phyloP scores from a whole-genome alignment of 2,329 filamentous ascomycete genomes.

The Fusarium sp. region DNA sequence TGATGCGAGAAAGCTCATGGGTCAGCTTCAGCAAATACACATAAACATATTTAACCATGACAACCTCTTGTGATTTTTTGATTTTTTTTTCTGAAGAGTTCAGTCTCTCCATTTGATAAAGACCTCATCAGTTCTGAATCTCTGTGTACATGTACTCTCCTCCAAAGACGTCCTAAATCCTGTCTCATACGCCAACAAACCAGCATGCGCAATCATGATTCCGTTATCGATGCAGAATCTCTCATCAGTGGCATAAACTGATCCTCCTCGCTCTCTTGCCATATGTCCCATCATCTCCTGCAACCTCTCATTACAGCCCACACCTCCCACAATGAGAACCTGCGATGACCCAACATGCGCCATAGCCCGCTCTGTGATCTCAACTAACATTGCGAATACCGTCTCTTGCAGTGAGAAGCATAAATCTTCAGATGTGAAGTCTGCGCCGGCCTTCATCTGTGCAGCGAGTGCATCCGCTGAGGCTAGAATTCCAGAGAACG shows the following conservation, averaged over 20 bases:
- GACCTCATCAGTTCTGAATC: slow-evolving; percentile 84
- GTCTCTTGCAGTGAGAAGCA: slow-evolving; percentile 97
- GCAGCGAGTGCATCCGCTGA: slow-evolving; percentile 81
- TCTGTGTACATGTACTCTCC: slow-evolving; percentile 85
- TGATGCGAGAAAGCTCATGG: background rate
- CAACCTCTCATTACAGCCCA: slow-evolving; percentile 91
- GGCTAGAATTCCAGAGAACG: slow-evolving; percentile 90
- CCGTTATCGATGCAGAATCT: slow-evolving; percentile 99
- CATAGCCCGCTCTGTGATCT: slow-evolving; percentile 98
- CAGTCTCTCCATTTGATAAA: slow-evolving; percentile 79
- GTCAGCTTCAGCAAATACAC: slow-evolving; percentile 1
- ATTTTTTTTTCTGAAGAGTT: background rate
- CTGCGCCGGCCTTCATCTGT: slow-evolving; percentile 63
- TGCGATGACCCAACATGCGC: slow-evolving; percentile 91
- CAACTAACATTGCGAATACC: slow-evolving; percentile 94
- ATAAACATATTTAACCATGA: background rate
- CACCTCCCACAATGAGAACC: slow-evolving; percentile 93
- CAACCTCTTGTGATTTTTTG: background rate
- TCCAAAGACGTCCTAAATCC: slow-evolving; percentile 80
- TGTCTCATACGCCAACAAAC: slow-evolving; percentile 82
- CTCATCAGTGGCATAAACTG: slow-evolving; percentile 94
- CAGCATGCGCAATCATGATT: slow-evolving; percentile 99
- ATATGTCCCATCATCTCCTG: slow-evolving; percentile 99
- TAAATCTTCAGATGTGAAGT: slow-evolving; percentile 81
- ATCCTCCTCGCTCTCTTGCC: slow-evolving; percentile 87